Conservation (phyloP, 2,329 filamentous ascomycete genomes). For the Sporothrix dimorphospora region DNA sequence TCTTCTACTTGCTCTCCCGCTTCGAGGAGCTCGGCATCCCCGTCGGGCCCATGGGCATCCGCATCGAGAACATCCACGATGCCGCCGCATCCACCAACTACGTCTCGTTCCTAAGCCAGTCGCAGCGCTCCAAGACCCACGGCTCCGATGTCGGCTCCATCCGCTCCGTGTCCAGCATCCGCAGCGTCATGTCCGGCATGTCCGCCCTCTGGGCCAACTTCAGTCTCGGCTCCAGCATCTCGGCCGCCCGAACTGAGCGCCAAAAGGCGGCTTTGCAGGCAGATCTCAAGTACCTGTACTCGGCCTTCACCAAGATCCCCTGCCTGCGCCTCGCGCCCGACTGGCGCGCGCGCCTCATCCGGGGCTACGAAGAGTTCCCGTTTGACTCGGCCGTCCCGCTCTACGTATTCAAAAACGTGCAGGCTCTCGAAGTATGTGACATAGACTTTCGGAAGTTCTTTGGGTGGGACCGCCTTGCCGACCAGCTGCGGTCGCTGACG, state of each 20-base stretch:
- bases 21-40: conserved; percentile 91
- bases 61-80: conserved; percentile 90
- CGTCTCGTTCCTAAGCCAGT: conserved; percentile 89
- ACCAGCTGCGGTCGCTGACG: conserved; percentile 86
- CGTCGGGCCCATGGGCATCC: conserved; percentile 94
- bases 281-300: conserved; percentile 95
- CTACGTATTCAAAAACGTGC: conserved; percentile 96
- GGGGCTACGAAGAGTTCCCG: conserved; percentile 95
- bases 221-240: conserved; percentile 77
- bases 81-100: conserved; percentile 87
- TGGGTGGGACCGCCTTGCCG: conserved; percentile 92
- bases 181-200: conserved; percentile 97
- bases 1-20: conserved; percentile 93
- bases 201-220: conserved; percentile 89
- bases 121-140: conserved; percentile 76
- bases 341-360: conserved; percentile 85
- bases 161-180: conserved; percentile 92
- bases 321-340: conserved; percentile 90
- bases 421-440: conserved; percentile 89
- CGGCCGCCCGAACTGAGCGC: conserved; percentile 81
- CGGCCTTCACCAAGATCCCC: conserved; percentile 97
- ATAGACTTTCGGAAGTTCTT: conserved; percentile 97
- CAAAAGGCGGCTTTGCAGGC: conserved; percentile 83
- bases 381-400: conserved; percentile 96
- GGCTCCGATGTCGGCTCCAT: conserved; percentile 87